Evolutionary conservation across 805 yeast species (phyloP), one percentile per base, ranked within the genome.

Genomic region (Yamadazyma phyllophila): DNA sequence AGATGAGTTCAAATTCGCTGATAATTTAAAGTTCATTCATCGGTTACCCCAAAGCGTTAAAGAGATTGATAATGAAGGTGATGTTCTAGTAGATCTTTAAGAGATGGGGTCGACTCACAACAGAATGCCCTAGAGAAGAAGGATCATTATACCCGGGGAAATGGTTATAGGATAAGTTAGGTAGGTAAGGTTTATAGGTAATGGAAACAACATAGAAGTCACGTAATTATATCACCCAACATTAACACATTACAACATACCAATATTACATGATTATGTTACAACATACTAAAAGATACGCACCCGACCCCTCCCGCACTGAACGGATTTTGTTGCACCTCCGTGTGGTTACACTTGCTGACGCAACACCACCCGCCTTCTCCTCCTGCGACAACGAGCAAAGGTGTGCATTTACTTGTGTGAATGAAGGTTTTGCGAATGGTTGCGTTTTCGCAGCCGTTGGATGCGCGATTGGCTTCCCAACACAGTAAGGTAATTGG

Each of bases 1-100:
- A 26, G 52, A 49, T 9, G 48, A 51, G 24, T 52, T 56, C 39
- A 52, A 51, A 36, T 50, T 51, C 36, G 48, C 47, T 34, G 44
- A 44, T n/a, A 29, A 43, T 36, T 13, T 46, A 26, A 48, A 44
- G 20, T 46, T 39, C 36, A 42, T 57, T 12, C 49, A 46, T 34
- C 44, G 55, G 11, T 48, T 58, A 26, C 51, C 53, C 32, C 57
- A 51, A 17, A 57, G 49, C 24, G 50, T 50, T 16, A 54, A 54
- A 12, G 50, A 47, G 34, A 16, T 45, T 16, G 45, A 42, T 17
- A 44, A 43, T 40, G 54, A 56, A 41, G 54, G 51, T 31, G 58
- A 54, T 17, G 63, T 50, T 13, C 41, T 50, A 32, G 54, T 47
- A 26, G 51, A 50, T 14, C 36, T 49, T 30, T 49, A 20, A 20